Evolutionary conservation across 257 asterid genomes (phyloP).

Genomic region (Mentha longifolia): DNA sequence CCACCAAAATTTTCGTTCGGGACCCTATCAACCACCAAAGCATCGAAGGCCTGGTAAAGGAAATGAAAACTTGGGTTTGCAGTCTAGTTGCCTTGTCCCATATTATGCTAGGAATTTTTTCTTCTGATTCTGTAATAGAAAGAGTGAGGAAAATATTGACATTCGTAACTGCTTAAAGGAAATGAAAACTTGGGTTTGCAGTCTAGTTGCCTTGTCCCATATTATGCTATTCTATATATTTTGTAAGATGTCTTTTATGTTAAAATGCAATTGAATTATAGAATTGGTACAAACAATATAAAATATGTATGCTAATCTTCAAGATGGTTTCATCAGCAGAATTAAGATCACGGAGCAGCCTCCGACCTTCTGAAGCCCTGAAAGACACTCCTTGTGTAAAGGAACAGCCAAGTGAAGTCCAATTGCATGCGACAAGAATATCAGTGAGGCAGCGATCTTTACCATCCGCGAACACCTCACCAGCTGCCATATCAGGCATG

Average conservation of each 20-base stretch:
- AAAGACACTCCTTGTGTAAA: conserved; percentile 27
- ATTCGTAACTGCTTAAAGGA: too few relatives aligned
- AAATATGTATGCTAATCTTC: conserved; percentile 6
- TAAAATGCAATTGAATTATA: conserved; percentile 7
- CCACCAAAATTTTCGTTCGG: conserved; percentile 31
- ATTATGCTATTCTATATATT: background rate
- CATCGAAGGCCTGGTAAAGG: too few relatives aligned
- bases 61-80: too few relatives aligned
- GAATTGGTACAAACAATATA: background rate
- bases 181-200: too few relatives aligned
- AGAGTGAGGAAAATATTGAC: too few relatives aligned
- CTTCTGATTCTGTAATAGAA: background rate
- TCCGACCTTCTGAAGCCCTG: conserved; percentile 31
- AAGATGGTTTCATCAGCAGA: conserved; percentile 37
- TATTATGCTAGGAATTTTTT: too few relatives aligned
- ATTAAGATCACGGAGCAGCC: conserved; percentile 21
- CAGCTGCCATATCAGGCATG: conserved; percentile 48
- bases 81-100: too few relatives aligned
- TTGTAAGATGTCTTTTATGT: conserved; percentile 12
- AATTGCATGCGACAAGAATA: conserved; percentile 30
- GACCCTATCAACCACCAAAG: conserved; percentile 32
- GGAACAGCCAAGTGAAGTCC: conserved; percentile 31
- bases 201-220: too few relatives aligned
- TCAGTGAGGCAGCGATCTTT: conserved; percentile 25
- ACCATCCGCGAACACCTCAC: conserved; percentile 33